Base-by-base conservation (phyloP, 495 filamentous ascomycete genomes). In the Neurospora sp. region DNA sequence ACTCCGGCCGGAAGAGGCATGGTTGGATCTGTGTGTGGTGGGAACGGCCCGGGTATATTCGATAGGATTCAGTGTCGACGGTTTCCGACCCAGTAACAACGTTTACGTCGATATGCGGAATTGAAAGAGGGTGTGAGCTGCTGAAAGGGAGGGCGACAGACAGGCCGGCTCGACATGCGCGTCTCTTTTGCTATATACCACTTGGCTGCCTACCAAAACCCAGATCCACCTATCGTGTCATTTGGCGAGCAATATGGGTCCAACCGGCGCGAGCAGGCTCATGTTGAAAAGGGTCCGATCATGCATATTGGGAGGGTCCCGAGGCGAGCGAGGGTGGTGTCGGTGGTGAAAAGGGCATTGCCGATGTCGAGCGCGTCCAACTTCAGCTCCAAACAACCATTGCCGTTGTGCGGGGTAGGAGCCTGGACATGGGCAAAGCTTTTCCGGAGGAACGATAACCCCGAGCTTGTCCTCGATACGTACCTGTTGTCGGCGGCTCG, bases 1-100 rank as follows among this genome's bases (percentile, higher is more conserved):
- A 85, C 82, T 71, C 84, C 84, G 40, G 78, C 79, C 20, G 84
- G 84, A 59, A 85, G 82, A 76, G 81, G 78, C 84, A 85, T 85
- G n/a, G 35, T 61, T 72, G 44, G 22, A 20, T 68, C 18, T 68
- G 40, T 59, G 59, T 12, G 41, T 35, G 69, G 68, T 40, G 71
- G n/a, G 46, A 53, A 53, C 46, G 46, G 46, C 46, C 46, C 46
- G 46, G 46, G 46, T 53, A 53, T 53, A 53, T 22, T 53, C 46
- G 46, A 48, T 53, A 20, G 12, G 42, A 46, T 46, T n/a, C 42
- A 3, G 42, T 46, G 42, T 46, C 7, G 48, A 61, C 12, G 11
- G 48, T 11, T 59, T 59, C 48, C 20, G 48, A 31, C 46, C 46
- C 9, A 22, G 46, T 48, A 48, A 9, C 46, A 53, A 53, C 9